These are phyloP conservation scores for Zalerion maritima DNA, from an alignment of 495 filamentous ascomycete genomes.

Conservation along the genomic window DNA sequence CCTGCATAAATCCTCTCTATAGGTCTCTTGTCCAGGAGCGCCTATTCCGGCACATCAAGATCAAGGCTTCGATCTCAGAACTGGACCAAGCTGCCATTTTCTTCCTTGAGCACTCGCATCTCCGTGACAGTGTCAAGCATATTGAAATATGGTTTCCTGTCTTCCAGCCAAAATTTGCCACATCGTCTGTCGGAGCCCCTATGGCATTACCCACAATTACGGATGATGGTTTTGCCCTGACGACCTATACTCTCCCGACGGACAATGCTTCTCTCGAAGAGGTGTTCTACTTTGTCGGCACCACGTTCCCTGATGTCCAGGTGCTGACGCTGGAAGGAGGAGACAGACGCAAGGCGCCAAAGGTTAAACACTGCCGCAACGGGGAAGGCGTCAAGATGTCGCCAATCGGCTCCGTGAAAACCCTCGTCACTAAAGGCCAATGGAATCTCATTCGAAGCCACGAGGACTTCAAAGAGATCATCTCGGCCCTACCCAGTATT, in stretches of 20 bases:
- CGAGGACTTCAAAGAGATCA: constrained; percentile 45
- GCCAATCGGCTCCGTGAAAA: constrained; percentile 31
- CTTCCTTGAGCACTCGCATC: constrained; percentile 42
- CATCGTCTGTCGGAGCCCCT: constrained; percentile 12
- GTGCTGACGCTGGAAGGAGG: constrained; percentile 62
- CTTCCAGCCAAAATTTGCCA: constrained; percentile 40
- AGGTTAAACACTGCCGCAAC: constrained; percentile 41
- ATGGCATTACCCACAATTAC: constrained; percentile 31
- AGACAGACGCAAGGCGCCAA: constrained; percentile 55
- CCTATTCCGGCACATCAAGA: constrained; percentile 57
- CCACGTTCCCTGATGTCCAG: constrained; percentile 41
- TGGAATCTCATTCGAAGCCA: constrained; percentile 61
- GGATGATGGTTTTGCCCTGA: constrained; percentile 32
- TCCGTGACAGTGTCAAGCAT: constrained; percentile 49
- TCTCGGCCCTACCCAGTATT: constrained; percentile 44
- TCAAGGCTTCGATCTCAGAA: constrained; percentile 51
- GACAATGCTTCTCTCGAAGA: constrained; percentile 56
- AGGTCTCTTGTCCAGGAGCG: constrained; percentile 50
- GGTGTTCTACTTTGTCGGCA: constrained; percentile 44
- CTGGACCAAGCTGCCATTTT: constrained; percentile 39
- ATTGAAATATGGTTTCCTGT: constrained; percentile 63
- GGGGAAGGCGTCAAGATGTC: constrained; percentile 11
- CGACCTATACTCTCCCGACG: constrained; percentile 36
- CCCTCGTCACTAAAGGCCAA: constrained; percentile 55
- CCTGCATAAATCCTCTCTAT: constrained; percentile 48